phyloP scores from a whole-genome alignment of 805 yeast genomes.

The Schwanniomyces vanrijiae region DNA sequence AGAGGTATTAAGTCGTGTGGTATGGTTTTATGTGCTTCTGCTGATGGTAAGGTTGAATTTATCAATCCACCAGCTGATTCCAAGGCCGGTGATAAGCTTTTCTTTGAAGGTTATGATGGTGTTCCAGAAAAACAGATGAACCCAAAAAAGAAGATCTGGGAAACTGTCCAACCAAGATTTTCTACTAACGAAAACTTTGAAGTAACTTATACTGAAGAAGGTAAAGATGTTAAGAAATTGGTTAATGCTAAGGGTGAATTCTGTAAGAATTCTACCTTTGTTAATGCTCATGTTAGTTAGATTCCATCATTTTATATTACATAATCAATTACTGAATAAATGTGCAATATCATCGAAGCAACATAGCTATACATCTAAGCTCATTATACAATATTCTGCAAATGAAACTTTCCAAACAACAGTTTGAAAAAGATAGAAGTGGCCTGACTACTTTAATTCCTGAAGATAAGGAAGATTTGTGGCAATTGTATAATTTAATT shows the following conservation, averaged over 20 bases:
- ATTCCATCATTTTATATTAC: neutral
- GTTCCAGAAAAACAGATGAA: slow-evolving; percentile 89
- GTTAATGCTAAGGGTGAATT: slow-evolving; percentile 78
- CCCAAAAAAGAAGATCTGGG: slow-evolving; percentile 99
- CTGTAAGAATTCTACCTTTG: slow-evolving; percentile 72
- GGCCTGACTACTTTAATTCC: slow-evolving; percentile 71
- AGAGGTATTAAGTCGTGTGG: slow-evolving; percentile 95
- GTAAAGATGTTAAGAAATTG: slow-evolving; percentile 69
- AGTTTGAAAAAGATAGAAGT: slow-evolving; percentile 47
- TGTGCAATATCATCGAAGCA: neutral
- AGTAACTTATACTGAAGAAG: slow-evolving; percentile 80
- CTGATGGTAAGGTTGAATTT: slow-evolving; percentile 74
- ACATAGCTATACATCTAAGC: neutral
- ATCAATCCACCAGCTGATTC: slow-evolving; percentile 93
- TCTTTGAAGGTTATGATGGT: slow-evolving; percentile 88
- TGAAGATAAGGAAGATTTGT: slow-evolving; percentile 88
- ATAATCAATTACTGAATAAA: neutral
- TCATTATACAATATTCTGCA: neutral
- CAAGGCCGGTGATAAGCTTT: slow-evolving; percentile 93
- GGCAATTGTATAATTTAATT: slow-evolving; percentile 81
- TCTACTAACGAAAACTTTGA: slow-evolving; percentile 73
- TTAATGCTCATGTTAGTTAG: slow-evolving; percentile 64
- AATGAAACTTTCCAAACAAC: slow-evolving; percentile 55
- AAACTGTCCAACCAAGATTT: slow-evolving; percentile 88
- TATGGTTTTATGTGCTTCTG: slow-evolving; percentile 95